phyloP scores from a whole-genome alignment of 106 monocot genomes.

The Apostasia ramifera region DNA sequence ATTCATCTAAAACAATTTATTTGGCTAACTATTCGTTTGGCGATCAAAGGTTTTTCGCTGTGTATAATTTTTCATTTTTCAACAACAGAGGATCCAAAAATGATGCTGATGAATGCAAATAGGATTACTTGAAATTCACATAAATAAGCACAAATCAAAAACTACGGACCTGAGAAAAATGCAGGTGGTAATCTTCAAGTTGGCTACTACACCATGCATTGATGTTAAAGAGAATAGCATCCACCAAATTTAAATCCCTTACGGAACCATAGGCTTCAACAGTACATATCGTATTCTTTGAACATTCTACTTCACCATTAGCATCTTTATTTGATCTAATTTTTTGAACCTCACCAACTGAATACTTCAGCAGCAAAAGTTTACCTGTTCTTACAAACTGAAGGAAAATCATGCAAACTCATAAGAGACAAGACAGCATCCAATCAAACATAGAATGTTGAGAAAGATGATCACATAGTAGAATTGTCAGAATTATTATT shows the following conservation, averaged over 20 bases:
- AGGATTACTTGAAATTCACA: not conserved
- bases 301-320: constrained; percentile 29
- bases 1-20: no score
- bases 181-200: constrained; percentile 62
- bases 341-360: constrained; percentile 30
- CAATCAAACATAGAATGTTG: no score
- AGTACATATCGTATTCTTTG: constrained; percentile 46
- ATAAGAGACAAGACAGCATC: constrained; percentile 3
- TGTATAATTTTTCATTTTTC: no score
- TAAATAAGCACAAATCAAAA: not conserved
- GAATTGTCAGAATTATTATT: no score
- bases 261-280: constrained; percentile 20
- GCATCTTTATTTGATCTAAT: constrained; percentile 18
- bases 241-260: constrained; percentile 39
- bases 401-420: constrained; percentile 17
- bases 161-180: constrained; percentile 54
- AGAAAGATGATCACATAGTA: no score
- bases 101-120: not conserved
- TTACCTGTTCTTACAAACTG: constrained; percentile 65
- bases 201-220: constrained; percentile 45
- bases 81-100: not conserved
- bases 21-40: no score
- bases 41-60: no score
- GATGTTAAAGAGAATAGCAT: constrained; percentile 45
- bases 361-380: constrained; percentile 27